A percentile compares a stretch with the other conserved stretches of the same genome.
Evolutionary conservation across 1,284 basidiomycete genomes (phyloP).

Genomic region (Xerocomus minutiporus): DNA sequence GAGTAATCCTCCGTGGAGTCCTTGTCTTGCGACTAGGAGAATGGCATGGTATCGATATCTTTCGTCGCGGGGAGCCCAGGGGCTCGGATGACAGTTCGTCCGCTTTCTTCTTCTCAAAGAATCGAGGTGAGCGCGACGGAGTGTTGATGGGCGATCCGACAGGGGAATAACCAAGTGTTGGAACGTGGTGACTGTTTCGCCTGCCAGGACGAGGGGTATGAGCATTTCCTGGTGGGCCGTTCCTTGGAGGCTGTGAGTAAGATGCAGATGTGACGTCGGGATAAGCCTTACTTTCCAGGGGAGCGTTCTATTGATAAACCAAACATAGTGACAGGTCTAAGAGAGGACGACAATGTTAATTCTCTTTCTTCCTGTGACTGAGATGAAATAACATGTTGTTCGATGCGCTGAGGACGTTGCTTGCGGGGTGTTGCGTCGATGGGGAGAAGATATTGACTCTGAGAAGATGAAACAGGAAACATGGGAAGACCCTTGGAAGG

Average conservation of each 20-base stretch:
- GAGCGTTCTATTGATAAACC: background rate
- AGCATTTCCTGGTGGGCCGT: background rate
- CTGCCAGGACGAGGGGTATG: background rate
- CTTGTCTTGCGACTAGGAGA: constrained; percentile 7
- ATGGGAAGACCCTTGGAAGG: constrained; percentile 1
- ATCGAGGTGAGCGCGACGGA: background rate
- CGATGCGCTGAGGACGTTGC: constrained; percentile 13
- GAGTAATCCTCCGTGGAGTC: background rate
- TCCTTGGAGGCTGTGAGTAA: constrained; percentile 12
- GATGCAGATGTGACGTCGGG: background rate
- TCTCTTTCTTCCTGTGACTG: constrained; percentile 32
- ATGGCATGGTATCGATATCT: background rate
- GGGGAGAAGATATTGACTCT: constrained; percentile 33
- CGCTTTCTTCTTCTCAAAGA: constrained; percentile 1
- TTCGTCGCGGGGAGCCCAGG: background rate
- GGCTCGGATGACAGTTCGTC: background rate
- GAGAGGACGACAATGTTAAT: constrained; percentile 6
- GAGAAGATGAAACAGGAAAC: constrained; percentile 26
- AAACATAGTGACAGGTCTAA: background rate
- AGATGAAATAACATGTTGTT: constrained; percentile 24
- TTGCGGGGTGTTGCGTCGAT: constrained; percentile 30
- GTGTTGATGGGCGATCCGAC: constrained; percentile 3
- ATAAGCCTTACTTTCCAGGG: constrained; percentile 17
- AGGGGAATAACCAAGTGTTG: constrained; percentile 1
- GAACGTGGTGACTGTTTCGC: background rate